Percentiles rank a stretch among this genome's conserved stretches.
phyloP scores from a whole-genome alignment of 1,139 yeast species.

The Taphrina sp. region DNA sequence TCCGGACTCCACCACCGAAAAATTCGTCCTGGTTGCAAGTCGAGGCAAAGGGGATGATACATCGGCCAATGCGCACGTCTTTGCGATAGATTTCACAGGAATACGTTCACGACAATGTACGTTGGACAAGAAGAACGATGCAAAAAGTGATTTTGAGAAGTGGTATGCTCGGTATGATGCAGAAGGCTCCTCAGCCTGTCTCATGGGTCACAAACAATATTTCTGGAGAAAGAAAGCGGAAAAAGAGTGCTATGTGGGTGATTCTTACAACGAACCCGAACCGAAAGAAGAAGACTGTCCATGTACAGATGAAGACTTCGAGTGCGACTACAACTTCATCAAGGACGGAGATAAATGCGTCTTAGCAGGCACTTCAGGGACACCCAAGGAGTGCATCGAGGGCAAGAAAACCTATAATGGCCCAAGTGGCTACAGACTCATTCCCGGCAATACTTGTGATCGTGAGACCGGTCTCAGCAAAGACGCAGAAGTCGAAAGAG shows the following conservation, averaged over 20 bases:
- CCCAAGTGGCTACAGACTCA: constrained; percentile 45
- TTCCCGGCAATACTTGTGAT: constrained; percentile 55
- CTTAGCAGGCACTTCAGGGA: constrained; percentile 47
- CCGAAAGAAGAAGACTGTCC: constrained; percentile 60
- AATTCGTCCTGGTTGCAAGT: constrained; percentile 58
- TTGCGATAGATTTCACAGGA: constrained; percentile 60
- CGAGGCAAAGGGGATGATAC: constrained; percentile 42
- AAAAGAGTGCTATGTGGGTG: constrained; percentile 67
- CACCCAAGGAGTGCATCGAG: constrained; percentile 36
- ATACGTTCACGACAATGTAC: constrained; percentile 49
- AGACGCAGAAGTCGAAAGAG: constrained; percentile 38
- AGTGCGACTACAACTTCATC: constrained; percentile 50
- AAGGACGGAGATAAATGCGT: constrained; percentile 54
- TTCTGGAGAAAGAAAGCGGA: constrained; percentile 66
- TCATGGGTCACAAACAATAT: constrained; percentile 69
- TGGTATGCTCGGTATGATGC: constrained; percentile 59
- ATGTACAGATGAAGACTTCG: constrained; percentile 67
- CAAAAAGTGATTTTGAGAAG: constrained; percentile 61
- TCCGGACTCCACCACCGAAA: constrained; percentile 70
- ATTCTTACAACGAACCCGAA: constrained; percentile 58
- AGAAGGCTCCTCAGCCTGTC: constrained; percentile 57
- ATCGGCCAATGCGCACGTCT: constrained; percentile 42
- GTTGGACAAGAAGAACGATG: constrained; percentile 53
- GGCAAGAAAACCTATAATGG: constrained; percentile 45
- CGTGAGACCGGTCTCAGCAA: constrained; percentile 38